Base-by-base conservation (phyloP, 108 stramenopile genomes). In the Schizochytrium sp. region DNA sequence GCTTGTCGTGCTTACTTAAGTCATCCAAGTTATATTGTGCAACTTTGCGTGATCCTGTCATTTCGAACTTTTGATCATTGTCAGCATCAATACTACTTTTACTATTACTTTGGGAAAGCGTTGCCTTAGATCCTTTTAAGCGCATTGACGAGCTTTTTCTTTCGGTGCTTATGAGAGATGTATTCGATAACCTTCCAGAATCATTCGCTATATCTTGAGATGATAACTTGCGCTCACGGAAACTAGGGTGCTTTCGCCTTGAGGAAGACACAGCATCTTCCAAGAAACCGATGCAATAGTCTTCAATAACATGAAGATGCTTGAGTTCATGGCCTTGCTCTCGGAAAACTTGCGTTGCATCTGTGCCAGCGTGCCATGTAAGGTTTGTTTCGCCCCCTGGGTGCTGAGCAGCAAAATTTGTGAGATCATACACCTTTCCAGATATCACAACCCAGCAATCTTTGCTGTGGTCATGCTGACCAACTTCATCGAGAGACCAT, bases 361-460 rank as follows among this genome's bases (percentile, higher is more conserved):
- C 96, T 92, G 94, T 91, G 46, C 98, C 98, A 44, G 94, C 95
- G 10, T 97, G 94, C 90, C 98, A 97, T 73, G 97, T 90, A 91
- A 98, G 91, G 19, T 98, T 97, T 91, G 97, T 97, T n/a, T 95
- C 95, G 47, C 98, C 98, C 73, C 99, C 99, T 13, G 99, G 93
- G 92, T 99, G 98, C 87, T 98, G 96, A 88, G 97, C 96, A 89
- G 98, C 93, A 92, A 98, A 99, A 57, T 94, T 94, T 12, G 97
- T 94, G 7, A 99, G 96, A 90, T 99, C 97, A 92, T 98, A 99
- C 19, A 99, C 98, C 93, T 97, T 96, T 89, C 98, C 97, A 87
- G 97, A 97, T 90, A 99, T 97, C 57, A 98, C 94, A 72, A 99
- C 89, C 97, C 98, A 99, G 88, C 95, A 97, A 93, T 96, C 95